Evolutionary conservation across 345 rosid species (phyloP).

Genomic region (Stellera chamaejasme): DNA sequence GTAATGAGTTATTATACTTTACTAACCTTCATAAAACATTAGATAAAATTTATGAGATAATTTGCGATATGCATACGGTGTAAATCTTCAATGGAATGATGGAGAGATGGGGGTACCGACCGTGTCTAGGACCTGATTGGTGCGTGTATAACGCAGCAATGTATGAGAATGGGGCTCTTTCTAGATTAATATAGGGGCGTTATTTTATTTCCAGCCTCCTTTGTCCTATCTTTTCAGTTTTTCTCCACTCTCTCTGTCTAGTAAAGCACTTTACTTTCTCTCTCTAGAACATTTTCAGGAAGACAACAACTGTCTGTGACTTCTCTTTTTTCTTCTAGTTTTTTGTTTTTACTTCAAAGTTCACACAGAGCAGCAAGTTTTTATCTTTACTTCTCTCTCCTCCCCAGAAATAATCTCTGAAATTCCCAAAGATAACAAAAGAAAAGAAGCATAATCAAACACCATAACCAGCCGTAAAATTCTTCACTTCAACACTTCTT

Average conservation of each 20-base stretch:
- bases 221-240: neutral
- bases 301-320: conserved; percentile 2
- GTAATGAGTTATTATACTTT: no score
- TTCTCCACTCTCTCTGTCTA: conserved; percentile 8
- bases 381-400: conserved; percentile 34
- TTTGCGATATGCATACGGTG: no score
- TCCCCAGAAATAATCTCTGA: conserved; percentile 17
- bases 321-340: conserved; percentile 12
- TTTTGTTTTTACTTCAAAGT: conserved; percentile 25
- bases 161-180: conserved; percentile 5
- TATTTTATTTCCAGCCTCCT: conserved; percentile 8
- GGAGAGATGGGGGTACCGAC: neutral
- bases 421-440: conserved; percentile 42
- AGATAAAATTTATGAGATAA: no score
- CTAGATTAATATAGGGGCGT: conserved; percentile 11
- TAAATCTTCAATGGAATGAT: no score
- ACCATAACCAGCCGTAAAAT: conserved; percentile 23
- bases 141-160: neutral
- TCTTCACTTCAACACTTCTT: conserved; percentile 7
- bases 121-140: conserved; percentile 10
- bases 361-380: conserved; percentile 48
- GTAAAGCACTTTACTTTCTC: conserved; percentile 14
- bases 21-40: no score
- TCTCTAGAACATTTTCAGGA: conserved; percentile 8
- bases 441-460: conserved; percentile 15